phyloP scores from a whole-genome alignment of 2,329 filamentous ascomycete genomes.

The Sarocladium kiliense region DNA sequence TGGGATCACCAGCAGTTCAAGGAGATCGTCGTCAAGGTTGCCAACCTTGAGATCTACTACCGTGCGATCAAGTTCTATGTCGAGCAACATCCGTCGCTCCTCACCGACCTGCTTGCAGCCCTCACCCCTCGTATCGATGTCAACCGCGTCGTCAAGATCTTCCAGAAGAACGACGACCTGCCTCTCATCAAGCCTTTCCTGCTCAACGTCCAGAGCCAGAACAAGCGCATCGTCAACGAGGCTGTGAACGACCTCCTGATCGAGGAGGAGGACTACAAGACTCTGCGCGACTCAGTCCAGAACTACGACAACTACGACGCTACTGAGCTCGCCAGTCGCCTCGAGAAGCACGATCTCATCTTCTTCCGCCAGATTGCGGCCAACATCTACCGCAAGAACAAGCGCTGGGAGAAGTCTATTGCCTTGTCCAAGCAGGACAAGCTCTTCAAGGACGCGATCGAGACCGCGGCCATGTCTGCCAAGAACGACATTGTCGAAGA shows the following conservation, averaged over 20 bases:
- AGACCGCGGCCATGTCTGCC: slow-evolving; percentile 87
- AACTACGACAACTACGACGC: slow-evolving; percentile 99
- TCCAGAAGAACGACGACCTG: slow-evolving; percentile 96
- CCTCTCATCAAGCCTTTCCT: slow-evolving; percentile 98
- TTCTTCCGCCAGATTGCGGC: slow-evolving; percentile 99
- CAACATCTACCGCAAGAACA: slow-evolving; percentile 99
- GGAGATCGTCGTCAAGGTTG: slow-evolving; percentile 95
- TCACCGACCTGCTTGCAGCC: slow-evolving; percentile 91
- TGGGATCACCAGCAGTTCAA: slow-evolving; percentile 99
- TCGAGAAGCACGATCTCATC: slow-evolving; percentile 96
- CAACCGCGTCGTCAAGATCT: slow-evolving; percentile 98
- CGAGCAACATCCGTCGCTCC: slow-evolving; percentile 88
- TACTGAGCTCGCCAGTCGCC: slow-evolving; percentile 80
- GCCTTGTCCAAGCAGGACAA: slow-evolving; percentile 97
- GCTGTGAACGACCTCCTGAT: slow-evolving; percentile 97
- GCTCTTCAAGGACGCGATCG: slow-evolving; percentile 98
- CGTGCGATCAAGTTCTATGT: slow-evolving; percentile 95
- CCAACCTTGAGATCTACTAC: slow-evolving; percentile 99
- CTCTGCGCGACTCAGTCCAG: slow-evolving; percentile 91
- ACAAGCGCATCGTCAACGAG: slow-evolving; percentile 97
- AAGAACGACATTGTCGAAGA: slow-evolving; percentile 95
- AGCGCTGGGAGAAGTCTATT: slow-evolving; percentile 99
- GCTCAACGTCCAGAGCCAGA: slow-evolving; percentile 90
- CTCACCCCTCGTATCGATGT: slow-evolving; percentile 94
- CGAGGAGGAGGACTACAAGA: slow-evolving; percentile 99